Evolutionary conservation across 805 yeast species (phyloP).

Genomic region (Cyberlindnera mycetangii): DNA sequence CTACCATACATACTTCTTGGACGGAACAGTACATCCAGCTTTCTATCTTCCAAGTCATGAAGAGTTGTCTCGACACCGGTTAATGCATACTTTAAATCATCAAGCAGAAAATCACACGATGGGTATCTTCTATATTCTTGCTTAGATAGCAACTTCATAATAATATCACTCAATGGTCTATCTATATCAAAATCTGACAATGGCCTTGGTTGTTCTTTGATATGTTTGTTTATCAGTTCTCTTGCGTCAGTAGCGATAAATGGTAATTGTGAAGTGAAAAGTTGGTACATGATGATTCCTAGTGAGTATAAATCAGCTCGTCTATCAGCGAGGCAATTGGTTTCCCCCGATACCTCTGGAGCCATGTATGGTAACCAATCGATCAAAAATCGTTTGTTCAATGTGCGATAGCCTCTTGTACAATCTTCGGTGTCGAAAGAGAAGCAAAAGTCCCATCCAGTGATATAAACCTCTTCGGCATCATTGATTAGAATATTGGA

Average conservation of each 20-base stretch:
- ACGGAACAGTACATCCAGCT: not conserved
- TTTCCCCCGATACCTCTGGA: conserved; percentile 46
- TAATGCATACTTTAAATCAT: conserved; percentile 31
- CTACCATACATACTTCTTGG: conserved; percentile 33
- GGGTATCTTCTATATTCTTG: conserved; percentile 38
- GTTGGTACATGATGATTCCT: conserved; percentile 49
- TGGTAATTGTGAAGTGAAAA: conserved; percentile 44
- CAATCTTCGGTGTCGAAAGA: conserved; percentile 40
- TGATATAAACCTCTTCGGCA: conserved; percentile 35
- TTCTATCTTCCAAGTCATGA: conserved; percentile 13
- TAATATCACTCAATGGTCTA: conserved; percentile 35
- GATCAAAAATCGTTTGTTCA: conserved; percentile 37
- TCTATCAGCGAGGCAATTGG: conserved; percentile 38
- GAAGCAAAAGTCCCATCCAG: conserved; percentile 50
- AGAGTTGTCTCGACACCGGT: conserved; percentile 10
- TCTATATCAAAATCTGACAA: conserved; percentile 29
- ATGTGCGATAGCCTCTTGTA: conserved; percentile 38
- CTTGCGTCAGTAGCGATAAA: conserved; percentile 39
- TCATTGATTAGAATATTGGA: conserved; percentile 37
- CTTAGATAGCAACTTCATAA: conserved; percentile 42
- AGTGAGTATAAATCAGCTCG: conserved; percentile 47
- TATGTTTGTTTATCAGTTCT: conserved; percentile 38
- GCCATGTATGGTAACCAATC: conserved; percentile 45
- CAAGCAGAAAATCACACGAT: conserved; percentile 33
- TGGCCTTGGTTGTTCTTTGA: conserved; percentile 39